Conservation (phyloP, 768 basidiomycete species). For the Strobilomyces confusus region DNA sequence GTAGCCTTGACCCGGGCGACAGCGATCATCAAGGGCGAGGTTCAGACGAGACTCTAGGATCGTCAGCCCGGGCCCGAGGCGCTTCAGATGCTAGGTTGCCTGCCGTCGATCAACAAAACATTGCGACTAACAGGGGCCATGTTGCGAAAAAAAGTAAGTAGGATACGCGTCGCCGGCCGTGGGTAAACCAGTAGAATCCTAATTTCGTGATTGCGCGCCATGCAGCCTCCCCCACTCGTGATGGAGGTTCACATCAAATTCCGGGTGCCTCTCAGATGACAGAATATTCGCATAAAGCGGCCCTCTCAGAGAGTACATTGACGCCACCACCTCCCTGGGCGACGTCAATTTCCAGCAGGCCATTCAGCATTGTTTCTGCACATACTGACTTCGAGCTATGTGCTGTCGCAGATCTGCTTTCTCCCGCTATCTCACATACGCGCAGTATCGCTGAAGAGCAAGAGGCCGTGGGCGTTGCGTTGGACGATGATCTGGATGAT, state of each 20-base stretch:
- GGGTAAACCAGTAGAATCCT: constrained; percentile 26
- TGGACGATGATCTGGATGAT: constrained; percentile 30
- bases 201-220: constrained; percentile 15
- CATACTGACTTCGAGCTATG: constrained; percentile 47
- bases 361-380: constrained; percentile 42
- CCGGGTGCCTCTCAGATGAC: constrained; percentile 14
- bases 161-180: constrained; percentile 13
- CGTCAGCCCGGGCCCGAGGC: constrained; percentile 50
- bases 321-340: constrained; percentile 18
- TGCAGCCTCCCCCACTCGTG: constrained; percentile 21
- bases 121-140: constrained; percentile 18
- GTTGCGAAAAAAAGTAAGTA: constrained; percentile 28
- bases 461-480: constrained; percentile 15
- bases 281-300: constrained; percentile 21
- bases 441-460: constrained; percentile 24
- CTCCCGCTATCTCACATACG: constrained; percentile 29
- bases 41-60: constrained; percentile 32
- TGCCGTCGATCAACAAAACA: constrained; percentile 27
- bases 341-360: constrained; percentile 29
- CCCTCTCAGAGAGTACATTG: constrained; percentile 24
- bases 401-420: constrained; percentile 48
- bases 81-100: constrained; percentile 60
- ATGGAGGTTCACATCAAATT: constrained; percentile 16
- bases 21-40: constrained; percentile 35
- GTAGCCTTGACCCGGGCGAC: constrained; percentile 33